Evolutionary conservation across 2,329 filamentous ascomycete species (phyloP).

Genomic region (Colletotrichum paranaense): DNA sequence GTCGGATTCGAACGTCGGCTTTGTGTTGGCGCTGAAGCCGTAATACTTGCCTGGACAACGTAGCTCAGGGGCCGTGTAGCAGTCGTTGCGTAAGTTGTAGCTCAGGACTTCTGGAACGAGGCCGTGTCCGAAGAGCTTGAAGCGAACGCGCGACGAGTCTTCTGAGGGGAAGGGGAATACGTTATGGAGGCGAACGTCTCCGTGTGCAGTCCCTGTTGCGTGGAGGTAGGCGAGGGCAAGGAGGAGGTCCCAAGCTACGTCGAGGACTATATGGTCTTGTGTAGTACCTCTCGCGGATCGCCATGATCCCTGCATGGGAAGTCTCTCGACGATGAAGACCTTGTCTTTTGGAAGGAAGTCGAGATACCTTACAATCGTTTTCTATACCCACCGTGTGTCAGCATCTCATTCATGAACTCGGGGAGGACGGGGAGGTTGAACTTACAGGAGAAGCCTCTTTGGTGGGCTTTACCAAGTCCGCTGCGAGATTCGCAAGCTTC

Average conservation of each 20-base stretch:
- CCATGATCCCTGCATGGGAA: neutral
- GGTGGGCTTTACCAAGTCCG: neutral
- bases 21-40: neutral
- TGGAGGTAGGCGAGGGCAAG: slow-evolving; percentile 19
- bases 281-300: neutral
- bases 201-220: slow-evolving; percentile 14
- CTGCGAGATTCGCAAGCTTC: neutral
- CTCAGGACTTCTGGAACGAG: slow-evolving; percentile 10
- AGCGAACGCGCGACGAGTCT: neutral
- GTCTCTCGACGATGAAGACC: slow-evolving; percentile 2
- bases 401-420: neutral
- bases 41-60: neutral
- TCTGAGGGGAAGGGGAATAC: neutral
- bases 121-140: slow-evolving; percentile 28
- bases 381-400: neutral
- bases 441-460: slow-evolving; percentile 7
- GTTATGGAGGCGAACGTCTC: slow-evolving; percentile 6
- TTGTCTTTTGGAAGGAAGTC: neutral
- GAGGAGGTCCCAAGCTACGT: slow-evolving; percentile 19
- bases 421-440: neutral
- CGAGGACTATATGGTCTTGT: neutral
- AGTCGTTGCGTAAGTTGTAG: neutral
- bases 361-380: slow-evolving; percentile 6
- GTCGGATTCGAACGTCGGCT: neutral
- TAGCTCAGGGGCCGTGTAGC: slow-evolving; percentile 21